Evolutionary conservation across 2,329 filamentous ascomycete species (phyloP), one percentile per base, ranked within the genome.

Genomic region (Emergomyces orientalis): DNA sequence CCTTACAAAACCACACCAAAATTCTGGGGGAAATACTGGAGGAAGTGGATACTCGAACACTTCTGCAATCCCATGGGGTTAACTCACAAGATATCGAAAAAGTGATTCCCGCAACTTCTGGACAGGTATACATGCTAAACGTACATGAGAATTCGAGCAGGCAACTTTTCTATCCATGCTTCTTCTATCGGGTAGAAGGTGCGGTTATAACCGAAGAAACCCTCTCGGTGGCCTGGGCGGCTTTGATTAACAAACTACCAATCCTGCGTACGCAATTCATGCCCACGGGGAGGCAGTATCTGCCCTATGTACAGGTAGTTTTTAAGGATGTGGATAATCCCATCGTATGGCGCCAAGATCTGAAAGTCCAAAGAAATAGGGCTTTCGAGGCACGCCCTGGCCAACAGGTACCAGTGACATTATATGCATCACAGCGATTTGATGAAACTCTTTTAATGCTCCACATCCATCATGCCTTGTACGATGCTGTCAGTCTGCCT

Each of bases 401-500:
- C 37, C 64, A 57, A 17, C 34, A 67, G 19, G 65, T 68, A 11
- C 69, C 71, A 7, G 75, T 71, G 14, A 69, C 72, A 59, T 65
- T 81, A 6, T 72, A 75, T 64, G 75, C 72, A 7, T 71, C 69
- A 27, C 67, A 71, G 56, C 70, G 65, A 0, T n/a, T 65, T 2
- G 62, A 62, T 30, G 72, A 73, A 19, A 78, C 76, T 67, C 64
- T 67, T 8, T 62, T 75, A 55, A 75, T 82, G 1, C 78, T 91
- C 5, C 79, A 79, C 32, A 87, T 97, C 4, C 91, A 96, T 66
- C 92, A 97, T 72, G 89, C 89, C 0, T 79, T 97, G 0, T 97
- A 97, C 71, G 93, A 97, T 72, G 91, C 87, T 6, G 81, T 95
- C 64, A 94, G 89, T 68, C 78, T 97, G 4, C 84, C 86, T 0